phyloP scores from a whole-genome alignment of 192 early-diverging fungal species.

The Cladochytrium replicatum region DNA sequence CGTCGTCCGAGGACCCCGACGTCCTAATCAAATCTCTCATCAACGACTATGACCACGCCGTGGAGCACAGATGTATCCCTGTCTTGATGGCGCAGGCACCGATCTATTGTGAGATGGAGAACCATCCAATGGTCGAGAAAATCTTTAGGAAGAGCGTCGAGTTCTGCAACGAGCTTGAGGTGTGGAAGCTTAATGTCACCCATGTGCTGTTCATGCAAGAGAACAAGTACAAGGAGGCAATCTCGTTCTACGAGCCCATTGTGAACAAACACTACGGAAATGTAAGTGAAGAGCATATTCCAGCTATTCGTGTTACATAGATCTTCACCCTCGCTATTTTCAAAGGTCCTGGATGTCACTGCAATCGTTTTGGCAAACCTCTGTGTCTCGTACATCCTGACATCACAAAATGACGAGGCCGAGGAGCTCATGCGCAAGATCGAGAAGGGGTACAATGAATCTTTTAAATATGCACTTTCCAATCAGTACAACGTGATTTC shows the following conservation, averaged over 20 bases:
- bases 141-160: constrained; percentile 54
- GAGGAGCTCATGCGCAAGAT: constrained; percentile 59
- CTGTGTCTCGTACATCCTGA: constrained; percentile 58
- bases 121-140: constrained; percentile 52
- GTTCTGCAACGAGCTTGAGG: constrained; percentile 59
- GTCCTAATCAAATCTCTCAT: constrained; percentile 45
- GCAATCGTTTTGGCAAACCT: constrained; percentile 56
- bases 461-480: no score
- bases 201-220: constrained; percentile 63
- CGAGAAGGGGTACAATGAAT: no score
- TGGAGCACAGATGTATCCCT: constrained; percentile 50
- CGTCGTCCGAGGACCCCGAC: no score
- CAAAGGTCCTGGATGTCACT: constrained; percentile 45
- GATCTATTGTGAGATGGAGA: constrained; percentile 57
- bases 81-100: constrained; percentile 56
- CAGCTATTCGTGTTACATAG: not conserved
- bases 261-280: constrained; percentile 54
- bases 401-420: constrained; percentile 56
- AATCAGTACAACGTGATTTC: no score
- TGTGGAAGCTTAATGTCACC: constrained; percentile 58
- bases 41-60: constrained; percentile 48
- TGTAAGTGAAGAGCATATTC: no score
- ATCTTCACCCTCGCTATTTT: not conserved
- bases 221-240: constrained; percentile 57
- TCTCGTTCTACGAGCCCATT: constrained; percentile 56